phyloP scores from a whole-genome alignment of 2,329 filamentous ascomycete species.

The Alternaria sp. region DNA sequence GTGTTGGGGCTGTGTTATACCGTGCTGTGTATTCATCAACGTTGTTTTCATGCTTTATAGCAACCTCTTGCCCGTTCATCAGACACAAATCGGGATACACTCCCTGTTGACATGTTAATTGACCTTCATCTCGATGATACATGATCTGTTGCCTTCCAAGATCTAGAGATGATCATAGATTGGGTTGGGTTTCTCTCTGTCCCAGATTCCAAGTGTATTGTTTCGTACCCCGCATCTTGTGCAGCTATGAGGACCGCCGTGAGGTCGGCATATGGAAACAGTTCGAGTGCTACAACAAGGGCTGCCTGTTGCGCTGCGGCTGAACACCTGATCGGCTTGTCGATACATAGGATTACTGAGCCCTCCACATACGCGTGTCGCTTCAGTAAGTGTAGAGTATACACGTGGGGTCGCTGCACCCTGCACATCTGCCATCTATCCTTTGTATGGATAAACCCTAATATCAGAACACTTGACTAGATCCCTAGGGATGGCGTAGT shows the following conservation, averaged over 20 bases:
- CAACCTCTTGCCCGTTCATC: not conserved
- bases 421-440: not conserved
- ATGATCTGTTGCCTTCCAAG: not conserved
- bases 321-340: not conserved
- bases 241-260: not conserved
- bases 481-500: not conserved
- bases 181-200: not conserved
- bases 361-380: not conserved
- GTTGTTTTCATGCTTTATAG: not conserved
- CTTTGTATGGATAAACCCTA: constrained; percentile 4
- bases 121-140: constrained; percentile 1
- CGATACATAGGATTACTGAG: not conserved
- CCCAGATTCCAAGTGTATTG: not conserved
- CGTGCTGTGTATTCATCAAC: not conserved
- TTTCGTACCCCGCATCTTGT: not conserved
- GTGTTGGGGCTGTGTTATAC: not conserved
- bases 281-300: not conserved
- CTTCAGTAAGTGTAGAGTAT: not conserved
- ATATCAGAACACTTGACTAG: not conserved
- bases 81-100: not conserved
- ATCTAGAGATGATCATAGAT: not conserved
- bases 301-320: not conserved
- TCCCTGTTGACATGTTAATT: not conserved
- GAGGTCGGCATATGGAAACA: not conserved
- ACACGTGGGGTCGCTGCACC: not conserved